Percentiles rank a stretch among this genome's conserved stretches.
Conservation (phyloP, 495 filamentous ascomycete genomes). For the Chaetomium tenue region DNA sequence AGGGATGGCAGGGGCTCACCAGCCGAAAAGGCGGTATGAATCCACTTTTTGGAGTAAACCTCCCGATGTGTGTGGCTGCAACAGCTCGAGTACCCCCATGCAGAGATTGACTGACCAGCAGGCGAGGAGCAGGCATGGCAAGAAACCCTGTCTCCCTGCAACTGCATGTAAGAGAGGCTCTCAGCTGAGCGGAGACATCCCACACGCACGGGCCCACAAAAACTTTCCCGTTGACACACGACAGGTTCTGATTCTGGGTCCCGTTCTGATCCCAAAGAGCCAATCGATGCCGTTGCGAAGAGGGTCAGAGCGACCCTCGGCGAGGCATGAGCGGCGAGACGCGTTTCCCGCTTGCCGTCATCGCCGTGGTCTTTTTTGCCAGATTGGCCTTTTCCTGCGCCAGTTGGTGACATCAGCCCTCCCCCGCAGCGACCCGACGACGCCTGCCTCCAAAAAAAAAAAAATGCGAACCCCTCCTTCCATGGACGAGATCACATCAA, state of each 20-base stretch:
- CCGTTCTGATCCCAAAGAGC: neutral
- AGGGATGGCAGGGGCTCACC: slow-evolving; percentile 18
- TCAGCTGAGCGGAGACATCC: slow-evolving; percentile 12
- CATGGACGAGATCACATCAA: neutral
- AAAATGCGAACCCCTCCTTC: too few relatives aligned
- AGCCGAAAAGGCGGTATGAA: slow-evolving; percentile 36
- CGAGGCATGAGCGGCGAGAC: neutral
- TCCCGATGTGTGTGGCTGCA: slow-evolving; percentile 23
- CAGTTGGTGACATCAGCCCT: slow-evolving; percentile 31
- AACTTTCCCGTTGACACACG: slow-evolving; percentile 15
- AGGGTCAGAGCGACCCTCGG: neutral
- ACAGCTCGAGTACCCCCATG: slow-evolving; percentile 16
- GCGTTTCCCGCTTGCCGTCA: neutral
- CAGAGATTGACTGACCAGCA: slow-evolving; percentile 16
- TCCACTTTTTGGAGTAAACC: slow-evolving; percentile 18
- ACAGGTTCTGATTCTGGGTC: slow-evolving; percentile 10
- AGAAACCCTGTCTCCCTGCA: slow-evolving; percentile 15
- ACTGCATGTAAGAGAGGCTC: neutral
- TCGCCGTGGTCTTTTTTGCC: neutral
- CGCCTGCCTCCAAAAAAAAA: neutral
- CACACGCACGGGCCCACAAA: slow-evolving; percentile 21
- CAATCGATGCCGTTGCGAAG: slow-evolving; percentile 5
- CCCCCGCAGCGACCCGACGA: neutral
- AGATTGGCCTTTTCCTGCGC: neutral
- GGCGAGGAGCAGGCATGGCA: slow-evolving; percentile 11